phyloP scores from a whole-genome alignment of 352 stramenopile genomes.

The Globisporangium irregulare region DNA sequence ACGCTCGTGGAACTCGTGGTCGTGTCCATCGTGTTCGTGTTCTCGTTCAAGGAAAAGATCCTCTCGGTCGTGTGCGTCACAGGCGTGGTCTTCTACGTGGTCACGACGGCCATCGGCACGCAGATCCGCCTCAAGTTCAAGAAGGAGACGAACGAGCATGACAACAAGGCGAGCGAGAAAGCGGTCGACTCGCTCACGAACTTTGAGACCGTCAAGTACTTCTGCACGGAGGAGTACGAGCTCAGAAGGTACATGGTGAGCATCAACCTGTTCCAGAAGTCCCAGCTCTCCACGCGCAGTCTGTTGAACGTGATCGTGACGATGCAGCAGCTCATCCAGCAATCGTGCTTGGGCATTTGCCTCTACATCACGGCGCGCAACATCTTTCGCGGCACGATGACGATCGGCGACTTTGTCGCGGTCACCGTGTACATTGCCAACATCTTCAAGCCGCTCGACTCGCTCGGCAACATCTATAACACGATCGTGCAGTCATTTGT shows the following conservation, averaged over 20 bases:
- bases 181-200: conserved; percentile 96
- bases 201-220: conserved; percentile 98
- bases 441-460: conserved; percentile 97
- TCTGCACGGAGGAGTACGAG: conserved; percentile 94
- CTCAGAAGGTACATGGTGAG: conserved; percentile 64
- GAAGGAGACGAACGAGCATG: conserved; percentile 91
- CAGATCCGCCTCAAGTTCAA: conserved; percentile 84
- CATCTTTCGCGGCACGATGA: conserved; percentile 50
- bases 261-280: conserved; percentile 89
- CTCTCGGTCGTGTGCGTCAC: conserved; percentile 86
- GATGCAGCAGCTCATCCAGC: conserved; percentile 92
- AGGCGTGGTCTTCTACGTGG: conserved; percentile 92
- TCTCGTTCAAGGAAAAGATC: conserved; percentile 91
- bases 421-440: conserved; percentile 94
- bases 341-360: conserved; percentile 71
- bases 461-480: conserved; percentile 95
- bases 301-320: conserved; percentile 93
- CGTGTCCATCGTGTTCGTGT: conserved; percentile 84
- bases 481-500: conserved; percentile 95
- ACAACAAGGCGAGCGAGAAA: conserved; percentile 96
- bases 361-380: conserved; percentile 64
- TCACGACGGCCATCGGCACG: conserved; percentile 86
- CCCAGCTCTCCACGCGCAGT: conserved; percentile 87
- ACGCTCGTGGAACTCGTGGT: conserved; percentile 94
- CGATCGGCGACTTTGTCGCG: conserved; percentile 94